A percentile compares a stretch with the other conserved stretches of the same genome.
Evolutionary conservation across 2,329 filamentous ascomycete species (phyloP).

Genomic region (Colletotrichum endophyticum): DNA sequence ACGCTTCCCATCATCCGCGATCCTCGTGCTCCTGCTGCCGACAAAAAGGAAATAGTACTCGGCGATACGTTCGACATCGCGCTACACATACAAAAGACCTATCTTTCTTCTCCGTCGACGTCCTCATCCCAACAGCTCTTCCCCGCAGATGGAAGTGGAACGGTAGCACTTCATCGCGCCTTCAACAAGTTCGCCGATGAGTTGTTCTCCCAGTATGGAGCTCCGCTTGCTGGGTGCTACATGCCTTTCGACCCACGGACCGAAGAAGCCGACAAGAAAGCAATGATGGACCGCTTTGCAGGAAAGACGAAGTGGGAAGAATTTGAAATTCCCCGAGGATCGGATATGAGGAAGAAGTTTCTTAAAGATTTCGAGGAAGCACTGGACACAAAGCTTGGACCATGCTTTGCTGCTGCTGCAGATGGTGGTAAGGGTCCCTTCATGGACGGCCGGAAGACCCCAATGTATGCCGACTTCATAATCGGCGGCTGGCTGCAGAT

Average conservation of each 20-base stretch:
- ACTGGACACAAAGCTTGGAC: background rate
- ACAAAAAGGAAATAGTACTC: background rate
- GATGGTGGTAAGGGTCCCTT: background rate
- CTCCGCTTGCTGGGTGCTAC: background rate
- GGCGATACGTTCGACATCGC: background rate
- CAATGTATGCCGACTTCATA: background rate
- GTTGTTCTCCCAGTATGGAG: background rate
- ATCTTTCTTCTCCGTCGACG: background rate
- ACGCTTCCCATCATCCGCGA: background rate
- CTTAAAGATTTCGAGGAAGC: background rate
- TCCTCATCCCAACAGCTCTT: background rate
- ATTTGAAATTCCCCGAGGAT: background rate
- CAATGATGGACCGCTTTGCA: background rate
- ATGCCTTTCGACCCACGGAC: background rate
- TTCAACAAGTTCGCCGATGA: background rate
- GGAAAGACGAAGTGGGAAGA: background rate
- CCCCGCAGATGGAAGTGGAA: background rate
- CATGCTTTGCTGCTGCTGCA: accelerated
- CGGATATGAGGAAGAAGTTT: background rate
- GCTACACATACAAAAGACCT: background rate
- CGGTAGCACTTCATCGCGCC: background rate
- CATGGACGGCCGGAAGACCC: background rate
- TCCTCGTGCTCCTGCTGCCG: background rate
- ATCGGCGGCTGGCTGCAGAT: background rate
- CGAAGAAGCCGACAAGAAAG: background rate